phyloP scores from a whole-genome alignment of 805 yeast genomes.

The Starmerella ratchasimensis region DNA sequence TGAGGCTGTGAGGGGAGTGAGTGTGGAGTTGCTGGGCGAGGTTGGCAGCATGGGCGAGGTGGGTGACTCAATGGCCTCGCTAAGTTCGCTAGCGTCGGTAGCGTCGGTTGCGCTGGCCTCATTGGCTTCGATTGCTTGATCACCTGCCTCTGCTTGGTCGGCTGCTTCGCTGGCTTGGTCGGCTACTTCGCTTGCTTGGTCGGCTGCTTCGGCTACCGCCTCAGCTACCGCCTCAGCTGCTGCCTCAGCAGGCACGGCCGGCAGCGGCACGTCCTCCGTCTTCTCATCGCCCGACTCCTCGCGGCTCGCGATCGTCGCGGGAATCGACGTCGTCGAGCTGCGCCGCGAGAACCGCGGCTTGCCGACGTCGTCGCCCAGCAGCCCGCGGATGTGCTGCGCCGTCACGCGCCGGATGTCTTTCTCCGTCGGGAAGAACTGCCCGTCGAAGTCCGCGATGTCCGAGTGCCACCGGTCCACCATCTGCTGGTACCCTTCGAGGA shows the following conservation, averaged over 20 bases:
- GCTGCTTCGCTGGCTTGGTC: too few species aligned
- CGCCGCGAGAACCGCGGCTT: constrained; percentile 2
- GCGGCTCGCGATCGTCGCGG: neutral
- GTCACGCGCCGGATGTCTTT: constrained; percentile 85
- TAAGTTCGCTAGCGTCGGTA: too few species aligned
- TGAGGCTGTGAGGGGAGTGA: neutral
- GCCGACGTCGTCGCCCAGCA: constrained; percentile 31
- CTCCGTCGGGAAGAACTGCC: constrained; percentile 71
- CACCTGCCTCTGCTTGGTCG: too few species aligned
- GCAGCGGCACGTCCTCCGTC: neutral
- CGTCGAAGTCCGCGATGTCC: constrained; percentile 70
- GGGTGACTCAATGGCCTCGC: too few species aligned
- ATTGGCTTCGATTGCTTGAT: too few species aligned
- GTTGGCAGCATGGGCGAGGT: too few species aligned
- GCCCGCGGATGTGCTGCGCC: constrained; percentile 65
- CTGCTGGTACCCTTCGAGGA: constrained; percentile 61
- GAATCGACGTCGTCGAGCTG: constrained; percentile 1
- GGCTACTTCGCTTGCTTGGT: too few species aligned
- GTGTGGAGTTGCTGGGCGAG: too few species aligned
- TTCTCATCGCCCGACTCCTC: neutral
- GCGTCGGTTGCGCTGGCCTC: too few species aligned
- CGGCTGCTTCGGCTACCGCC: too few species aligned
- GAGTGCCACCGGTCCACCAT: constrained; percentile 76
- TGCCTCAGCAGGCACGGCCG: too few species aligned
- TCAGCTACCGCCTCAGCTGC: neutral